Conservation (phyloP, 768 basidiomycete genomes). For the Auricularia cornea region DNA sequence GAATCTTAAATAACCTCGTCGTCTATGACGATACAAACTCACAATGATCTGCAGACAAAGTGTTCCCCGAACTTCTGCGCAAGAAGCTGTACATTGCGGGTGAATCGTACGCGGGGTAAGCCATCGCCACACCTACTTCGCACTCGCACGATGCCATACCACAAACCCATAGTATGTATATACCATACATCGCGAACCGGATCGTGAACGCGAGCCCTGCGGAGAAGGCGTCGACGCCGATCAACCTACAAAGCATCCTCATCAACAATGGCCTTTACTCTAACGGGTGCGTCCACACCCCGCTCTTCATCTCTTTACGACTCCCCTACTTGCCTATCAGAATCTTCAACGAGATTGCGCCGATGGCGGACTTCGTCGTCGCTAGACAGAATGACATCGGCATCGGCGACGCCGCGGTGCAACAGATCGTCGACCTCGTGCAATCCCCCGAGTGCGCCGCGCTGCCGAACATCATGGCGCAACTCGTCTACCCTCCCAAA, state of each 20-base stretch:
- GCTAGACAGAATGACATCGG: not conserved
- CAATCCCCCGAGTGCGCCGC: too few species aligned
- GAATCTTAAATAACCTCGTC: not conserved
- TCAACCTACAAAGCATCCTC: conserved; percentile 8
- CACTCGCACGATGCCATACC: too few species aligned
- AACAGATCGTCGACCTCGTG: not conserved
- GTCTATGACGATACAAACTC: not conserved
- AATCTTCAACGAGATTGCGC: not conserved
- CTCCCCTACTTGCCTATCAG: not conserved
- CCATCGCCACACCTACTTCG: not conserved
- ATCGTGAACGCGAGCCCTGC: conserved; percentile 7
- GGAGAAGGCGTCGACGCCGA: conserved; percentile 6
- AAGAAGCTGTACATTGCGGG: conserved; percentile 9
- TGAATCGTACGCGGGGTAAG: conserved; percentile 3
- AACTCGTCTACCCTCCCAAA: too few species aligned
- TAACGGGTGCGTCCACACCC: not conserved
- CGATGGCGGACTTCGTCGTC: not conserved
- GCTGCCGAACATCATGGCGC: too few species aligned
- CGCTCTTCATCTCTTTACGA: not conserved
- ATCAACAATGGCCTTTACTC: conserved; percentile 11
- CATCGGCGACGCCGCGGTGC: not conserved
- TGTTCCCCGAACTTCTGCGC: conserved; percentile 9
- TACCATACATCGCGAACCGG: conserved; percentile 10
- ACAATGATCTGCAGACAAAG: not conserved
- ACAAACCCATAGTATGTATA: conserved; percentile 5